Conservation (phyloP, 352 stramenopile species). For the Phytophthora hibernalis region DNA sequence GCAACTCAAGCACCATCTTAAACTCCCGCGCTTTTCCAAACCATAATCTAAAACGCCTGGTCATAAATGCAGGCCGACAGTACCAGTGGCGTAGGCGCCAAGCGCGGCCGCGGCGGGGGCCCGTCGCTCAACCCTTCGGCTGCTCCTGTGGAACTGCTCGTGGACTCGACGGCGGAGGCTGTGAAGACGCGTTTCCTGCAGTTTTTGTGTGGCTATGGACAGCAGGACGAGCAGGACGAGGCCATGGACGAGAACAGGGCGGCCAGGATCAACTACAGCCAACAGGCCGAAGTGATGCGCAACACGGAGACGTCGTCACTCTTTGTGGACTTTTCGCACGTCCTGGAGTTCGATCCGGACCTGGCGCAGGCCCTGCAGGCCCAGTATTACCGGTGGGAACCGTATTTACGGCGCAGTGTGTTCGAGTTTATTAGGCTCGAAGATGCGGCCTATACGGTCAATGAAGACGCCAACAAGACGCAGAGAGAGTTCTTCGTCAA, state of each 20-base stretch:
- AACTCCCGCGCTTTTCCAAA: no score
- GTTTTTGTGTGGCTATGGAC: conserved; percentile 81
- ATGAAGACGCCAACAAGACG: conserved; percentile 82
- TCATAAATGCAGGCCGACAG: conserved; percentile 23
- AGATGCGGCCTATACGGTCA: conserved; percentile 78
- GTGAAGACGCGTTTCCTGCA: conserved; percentile 88
- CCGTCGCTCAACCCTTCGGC: conserved; percentile 47
- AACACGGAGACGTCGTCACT: conserved; percentile 88
- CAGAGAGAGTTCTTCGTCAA: conserved; percentile 89
- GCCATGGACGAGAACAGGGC: conserved; percentile 7
- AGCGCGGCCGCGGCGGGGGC: conserved; percentile 49
- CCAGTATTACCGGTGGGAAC: conserved; percentile 89
- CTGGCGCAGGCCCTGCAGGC: conserved; percentile 84
- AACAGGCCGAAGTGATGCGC: conserved; percentile 89
- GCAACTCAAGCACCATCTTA: not conserved
- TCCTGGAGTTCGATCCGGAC: conserved; percentile 85
- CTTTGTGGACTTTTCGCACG: conserved; percentile 88
- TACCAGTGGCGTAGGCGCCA: conserved; percentile 31
- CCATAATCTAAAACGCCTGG: not conserved
- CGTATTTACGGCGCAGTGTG: conserved; percentile 71
- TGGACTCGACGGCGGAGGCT: conserved; percentile 80
- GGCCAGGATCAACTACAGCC: conserved; percentile 76
- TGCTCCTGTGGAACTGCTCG: conserved; percentile 60
- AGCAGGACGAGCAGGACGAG: conserved; percentile 42
- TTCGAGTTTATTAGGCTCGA: conserved; percentile 86